Evolutionary conservation across 2,329 filamentous ascomycete species (phyloP).

Genomic region (Alternaria sp.): DNA sequence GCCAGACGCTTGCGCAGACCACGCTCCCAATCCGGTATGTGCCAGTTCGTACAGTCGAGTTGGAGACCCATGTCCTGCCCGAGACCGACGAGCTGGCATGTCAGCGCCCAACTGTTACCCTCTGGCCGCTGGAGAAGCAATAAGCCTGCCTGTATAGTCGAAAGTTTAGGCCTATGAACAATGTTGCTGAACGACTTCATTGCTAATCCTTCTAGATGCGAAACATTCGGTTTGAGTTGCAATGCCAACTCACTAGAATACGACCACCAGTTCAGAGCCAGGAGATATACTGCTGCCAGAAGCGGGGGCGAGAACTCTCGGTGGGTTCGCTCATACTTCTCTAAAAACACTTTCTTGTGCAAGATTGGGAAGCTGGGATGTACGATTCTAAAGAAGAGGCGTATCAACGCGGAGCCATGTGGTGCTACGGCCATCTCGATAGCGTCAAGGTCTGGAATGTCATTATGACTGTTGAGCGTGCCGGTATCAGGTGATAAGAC

Average conservation of each 20-base stretch:
- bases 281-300: constrained; percentile 67
- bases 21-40: constrained; percentile 69
- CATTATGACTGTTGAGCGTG: constrained; percentile 40
- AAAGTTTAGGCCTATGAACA: constrained; percentile 51
- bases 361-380: constrained; percentile 67
- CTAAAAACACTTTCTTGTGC: constrained; percentile 68
- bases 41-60: constrained; percentile 69
- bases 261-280: constrained; percentile 69
- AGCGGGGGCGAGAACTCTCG: constrained; percentile 67
- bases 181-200: constrained; percentile 50
- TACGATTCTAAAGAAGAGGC: constrained; percentile 74
- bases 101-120: constrained; percentile 44
- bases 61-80: constrained; percentile 53
- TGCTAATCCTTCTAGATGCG: constrained; percentile 44
- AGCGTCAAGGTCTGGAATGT: constrained; percentile 65
- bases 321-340: constrained; percentile 66
- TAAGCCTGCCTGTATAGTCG: constrained; percentile 51
- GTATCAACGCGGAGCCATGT: constrained; percentile 73
- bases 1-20: constrained; percentile 67
- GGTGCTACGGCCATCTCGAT: constrained; percentile 76
- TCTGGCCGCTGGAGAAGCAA: constrained; percentile 50
- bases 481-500: constrained; percentile 37
- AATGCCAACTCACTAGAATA: constrained; percentile 64
- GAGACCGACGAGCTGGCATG: constrained; percentile 50
- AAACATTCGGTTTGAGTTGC: constrained; percentile 53